Evolutionary conservation across 768 basidiomycete species (phyloP).

Genomic region (Leccinum disarticulatum): DNA sequence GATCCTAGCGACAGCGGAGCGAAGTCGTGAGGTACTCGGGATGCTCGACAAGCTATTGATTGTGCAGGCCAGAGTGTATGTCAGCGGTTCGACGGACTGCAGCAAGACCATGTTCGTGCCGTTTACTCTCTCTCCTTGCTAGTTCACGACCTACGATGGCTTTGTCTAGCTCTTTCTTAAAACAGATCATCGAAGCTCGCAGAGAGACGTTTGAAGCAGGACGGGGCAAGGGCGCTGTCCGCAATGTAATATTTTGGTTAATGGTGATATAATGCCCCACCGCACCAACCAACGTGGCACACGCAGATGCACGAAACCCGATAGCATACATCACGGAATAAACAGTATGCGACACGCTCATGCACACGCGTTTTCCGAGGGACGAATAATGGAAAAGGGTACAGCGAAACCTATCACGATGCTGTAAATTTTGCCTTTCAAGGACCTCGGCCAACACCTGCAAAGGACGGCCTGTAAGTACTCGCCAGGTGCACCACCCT

Average conservation of each 20-base stretch:
- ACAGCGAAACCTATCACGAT: not conserved
- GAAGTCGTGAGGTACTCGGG: constrained; percentile 41
- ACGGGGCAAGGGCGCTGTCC: not conserved
- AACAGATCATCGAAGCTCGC: not conserved
- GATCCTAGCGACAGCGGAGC: not conserved
- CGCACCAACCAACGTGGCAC: no score
- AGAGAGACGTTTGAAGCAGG: not conserved
- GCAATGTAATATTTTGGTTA: no score
- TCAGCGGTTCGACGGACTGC: constrained; percentile 51
- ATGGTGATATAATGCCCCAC: not conserved
- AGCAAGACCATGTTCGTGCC: constrained; percentile 45
- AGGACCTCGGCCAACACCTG: constrained; percentile 88
- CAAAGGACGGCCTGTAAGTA: constrained; percentile 78
- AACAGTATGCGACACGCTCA: constrained; percentile 9
- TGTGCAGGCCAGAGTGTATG: constrained; percentile 46
- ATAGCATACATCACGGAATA: constrained; percentile 18
- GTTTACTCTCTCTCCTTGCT: no score
- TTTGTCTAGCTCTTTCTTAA: not conserved
- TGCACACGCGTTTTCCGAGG: constrained; percentile 19
- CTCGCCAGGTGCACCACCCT: constrained; percentile 83
- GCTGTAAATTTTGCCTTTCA: constrained; percentile 31
- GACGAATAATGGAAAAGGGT: not conserved
- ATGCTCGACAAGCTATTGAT: constrained; percentile 59
- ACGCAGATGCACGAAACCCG: not conserved
- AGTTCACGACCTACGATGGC: no score